phyloP scores from a whole-genome alignment of 1,284 basidiomycete species.

The Cryptococcus sp. region DNA sequence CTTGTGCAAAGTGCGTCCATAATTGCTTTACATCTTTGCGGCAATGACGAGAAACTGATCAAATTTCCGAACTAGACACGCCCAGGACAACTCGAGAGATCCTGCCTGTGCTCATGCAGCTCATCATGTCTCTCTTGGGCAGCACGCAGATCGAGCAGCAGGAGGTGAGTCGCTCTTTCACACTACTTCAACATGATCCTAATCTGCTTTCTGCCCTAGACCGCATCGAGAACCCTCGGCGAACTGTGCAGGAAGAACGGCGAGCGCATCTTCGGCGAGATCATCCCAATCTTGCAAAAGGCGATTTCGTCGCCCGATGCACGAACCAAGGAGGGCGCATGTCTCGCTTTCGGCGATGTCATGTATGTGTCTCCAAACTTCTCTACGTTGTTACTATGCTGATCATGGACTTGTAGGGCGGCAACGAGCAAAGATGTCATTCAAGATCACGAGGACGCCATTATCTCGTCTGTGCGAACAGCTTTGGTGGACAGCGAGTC shows the following conservation, averaged over 20 bases:
- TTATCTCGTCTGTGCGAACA: slow-evolving; percentile 80
- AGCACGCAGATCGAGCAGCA: slow-evolving; percentile 81
- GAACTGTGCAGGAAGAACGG: slow-evolving; percentile 96
- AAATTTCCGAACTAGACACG: slow-evolving; percentile 32
- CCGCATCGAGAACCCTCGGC: slow-evolving; percentile 77
- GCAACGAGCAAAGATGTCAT: slow-evolving; percentile 82
- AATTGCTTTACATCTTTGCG: too few relatives aligned
- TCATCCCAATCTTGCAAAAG: slow-evolving; percentile 72
- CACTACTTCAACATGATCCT: too few relatives aligned
- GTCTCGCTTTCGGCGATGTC: slow-evolving; percentile 82
- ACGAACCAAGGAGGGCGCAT: slow-evolving; percentile 82
- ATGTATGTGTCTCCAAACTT: slow-evolving; percentile 59
- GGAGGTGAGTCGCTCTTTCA: slow-evolving; percentile 63
- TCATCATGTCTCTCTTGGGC: slow-evolving; percentile 74
- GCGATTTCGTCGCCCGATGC: slow-evolving; percentile 72
- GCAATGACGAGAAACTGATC: slow-evolving; percentile 7
- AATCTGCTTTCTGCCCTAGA: slow-evolving; percentile 56
- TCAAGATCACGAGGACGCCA: slow-evolving; percentile 86
- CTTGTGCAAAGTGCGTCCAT: slow-evolving; percentile 72
- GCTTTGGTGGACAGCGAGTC: slow-evolving; percentile 87
- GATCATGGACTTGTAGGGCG: slow-evolving; percentile 58
- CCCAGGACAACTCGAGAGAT: slow-evolving; percentile 81
- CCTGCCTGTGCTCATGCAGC: slow-evolving; percentile 78
- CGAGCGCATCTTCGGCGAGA: slow-evolving; percentile 84
- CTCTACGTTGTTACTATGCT: not conserved